These are phyloP conservation scores for Solanum chiquidenum DNA, from an alignment of 257 asterid species.

Conservation along the genomic window DNA sequence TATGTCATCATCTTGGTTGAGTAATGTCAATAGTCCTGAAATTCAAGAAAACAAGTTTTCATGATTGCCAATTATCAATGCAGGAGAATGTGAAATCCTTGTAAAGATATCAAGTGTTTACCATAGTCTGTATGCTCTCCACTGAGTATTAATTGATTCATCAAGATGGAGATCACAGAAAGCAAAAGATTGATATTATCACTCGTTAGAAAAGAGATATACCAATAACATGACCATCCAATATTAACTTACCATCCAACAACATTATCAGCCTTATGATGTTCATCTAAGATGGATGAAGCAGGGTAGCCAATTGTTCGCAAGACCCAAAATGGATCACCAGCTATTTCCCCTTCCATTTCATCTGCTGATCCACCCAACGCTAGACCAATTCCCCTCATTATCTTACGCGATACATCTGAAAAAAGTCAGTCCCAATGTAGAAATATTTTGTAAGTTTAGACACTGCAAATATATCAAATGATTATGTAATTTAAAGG, in stretches of 20 bases:
- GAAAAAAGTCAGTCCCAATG: background rate
- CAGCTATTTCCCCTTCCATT: background rate
- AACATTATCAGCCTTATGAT: constrained; percentile 31
- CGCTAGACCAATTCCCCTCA: background rate
- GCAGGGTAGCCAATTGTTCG: background rate
- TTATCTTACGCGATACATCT: background rate
- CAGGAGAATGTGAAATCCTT: background rate
- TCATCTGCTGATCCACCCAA: background rate
- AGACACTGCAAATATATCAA: background rate
- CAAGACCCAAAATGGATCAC: background rate
- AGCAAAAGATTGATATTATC: background rate
- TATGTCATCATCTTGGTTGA: constrained; percentile 83
- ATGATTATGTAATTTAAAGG: background rate
- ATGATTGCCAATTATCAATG: background rate
- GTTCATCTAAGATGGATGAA: constrained; percentile 12
- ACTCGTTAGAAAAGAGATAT: background rate
- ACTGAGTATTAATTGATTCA: constrained; percentile 27
- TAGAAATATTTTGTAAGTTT: background rate
- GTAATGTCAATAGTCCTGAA: constrained; percentile 76
- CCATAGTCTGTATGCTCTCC: constrained; percentile 98
- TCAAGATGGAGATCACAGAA: constrained; percentile 6
- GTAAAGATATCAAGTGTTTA: constrained; percentile 15
- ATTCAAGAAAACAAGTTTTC: background rate
- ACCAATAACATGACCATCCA: background rate
- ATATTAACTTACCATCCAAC: constrained; percentile 58